Percentiles rank a stretch among this genome's conserved stretches.
Evolutionary conservation across 2,329 filamentous ascomycete genomes (phyloP).

Genomic region (Arthroderma sp.): DNA sequence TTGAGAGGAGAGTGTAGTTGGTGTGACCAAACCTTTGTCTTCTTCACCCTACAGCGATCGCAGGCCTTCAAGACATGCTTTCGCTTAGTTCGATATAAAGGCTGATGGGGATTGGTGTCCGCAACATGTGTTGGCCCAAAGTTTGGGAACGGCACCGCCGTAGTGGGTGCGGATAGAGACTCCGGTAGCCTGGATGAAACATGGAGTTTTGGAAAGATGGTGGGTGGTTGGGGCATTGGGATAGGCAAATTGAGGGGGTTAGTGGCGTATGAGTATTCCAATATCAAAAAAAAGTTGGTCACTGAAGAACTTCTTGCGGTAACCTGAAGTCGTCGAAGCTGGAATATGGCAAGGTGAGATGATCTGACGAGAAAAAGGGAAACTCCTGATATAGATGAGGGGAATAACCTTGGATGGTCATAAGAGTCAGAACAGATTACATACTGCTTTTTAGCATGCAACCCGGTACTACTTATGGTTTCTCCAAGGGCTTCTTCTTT

Average conservation of each 20-base stretch:
- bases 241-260: too few relatives aligned
- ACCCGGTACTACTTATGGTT: too few relatives aligned
- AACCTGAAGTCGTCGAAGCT: too few relatives aligned
- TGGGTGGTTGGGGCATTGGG: conserved; percentile 13
- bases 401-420: too few relatives aligned
- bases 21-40: conserved; percentile 27
- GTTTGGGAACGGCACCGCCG: conserved; percentile 20
- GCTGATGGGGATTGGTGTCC: conserved; percentile 26
- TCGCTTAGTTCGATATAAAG: conserved; percentile 30
- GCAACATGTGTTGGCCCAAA: conserved; percentile 16
- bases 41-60: conserved; percentile 34
- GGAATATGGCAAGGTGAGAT: too few relatives aligned
- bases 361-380: too few relatives aligned
- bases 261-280: neutral
- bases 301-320: too few relatives aligned
- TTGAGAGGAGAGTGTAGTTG: conserved; percentile 3
- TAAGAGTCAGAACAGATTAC: too few relatives aligned
- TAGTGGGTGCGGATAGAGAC: conserved; percentile 21
- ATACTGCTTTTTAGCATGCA: too few relatives aligned
- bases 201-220: conserved; percentile 23
- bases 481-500: too few relatives aligned
- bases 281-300: conserved; percentile 7
- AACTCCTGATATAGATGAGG: too few relatives aligned
- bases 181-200: conserved; percentile 22
- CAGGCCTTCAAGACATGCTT: conserved; percentile 34